phyloP scores from a whole-genome alignment of 1,284 basidiomycete species.

The Ganoderma lucidum region DNA sequence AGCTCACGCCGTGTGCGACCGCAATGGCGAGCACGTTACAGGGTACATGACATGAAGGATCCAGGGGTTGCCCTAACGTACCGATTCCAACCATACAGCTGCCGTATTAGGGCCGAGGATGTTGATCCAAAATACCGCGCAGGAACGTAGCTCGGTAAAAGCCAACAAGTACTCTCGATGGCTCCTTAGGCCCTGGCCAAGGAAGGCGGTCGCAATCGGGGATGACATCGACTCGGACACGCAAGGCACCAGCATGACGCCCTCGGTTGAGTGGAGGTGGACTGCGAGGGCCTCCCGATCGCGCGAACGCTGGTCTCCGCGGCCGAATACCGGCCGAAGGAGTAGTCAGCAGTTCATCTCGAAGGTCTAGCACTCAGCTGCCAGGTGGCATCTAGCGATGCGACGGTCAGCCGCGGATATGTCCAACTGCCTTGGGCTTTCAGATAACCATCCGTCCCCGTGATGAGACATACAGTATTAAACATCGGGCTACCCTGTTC shows the following conservation, averaged over 20 bases:
- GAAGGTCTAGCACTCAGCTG: no score
- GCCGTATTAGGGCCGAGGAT: no score
- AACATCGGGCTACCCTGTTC: background rate
- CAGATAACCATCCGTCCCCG: background rate
- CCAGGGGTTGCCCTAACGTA: background rate
- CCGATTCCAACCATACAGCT: background rate
- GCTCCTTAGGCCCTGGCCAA: background rate
- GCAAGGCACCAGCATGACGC: background rate
- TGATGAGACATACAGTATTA: background rate
- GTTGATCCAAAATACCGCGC: background rate
- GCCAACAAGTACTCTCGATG: background rate
- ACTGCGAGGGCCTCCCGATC: background rate
- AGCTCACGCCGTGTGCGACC: no score
- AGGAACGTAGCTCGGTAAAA: background rate
- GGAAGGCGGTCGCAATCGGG: background rate
- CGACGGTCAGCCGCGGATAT: background rate
- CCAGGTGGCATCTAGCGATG: no score
- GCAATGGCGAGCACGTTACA: background rate
- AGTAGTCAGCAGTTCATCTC: background rate
- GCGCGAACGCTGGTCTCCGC: background rate
- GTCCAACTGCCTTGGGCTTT: background rate
- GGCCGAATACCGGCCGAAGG: background rate
- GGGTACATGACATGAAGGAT: background rate
- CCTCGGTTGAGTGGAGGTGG: background rate
- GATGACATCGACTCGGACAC: background rate